Base-by-base conservation (phyloP, 371 early-diverging fungal species). In the Entomophthora muscae region DNA sequence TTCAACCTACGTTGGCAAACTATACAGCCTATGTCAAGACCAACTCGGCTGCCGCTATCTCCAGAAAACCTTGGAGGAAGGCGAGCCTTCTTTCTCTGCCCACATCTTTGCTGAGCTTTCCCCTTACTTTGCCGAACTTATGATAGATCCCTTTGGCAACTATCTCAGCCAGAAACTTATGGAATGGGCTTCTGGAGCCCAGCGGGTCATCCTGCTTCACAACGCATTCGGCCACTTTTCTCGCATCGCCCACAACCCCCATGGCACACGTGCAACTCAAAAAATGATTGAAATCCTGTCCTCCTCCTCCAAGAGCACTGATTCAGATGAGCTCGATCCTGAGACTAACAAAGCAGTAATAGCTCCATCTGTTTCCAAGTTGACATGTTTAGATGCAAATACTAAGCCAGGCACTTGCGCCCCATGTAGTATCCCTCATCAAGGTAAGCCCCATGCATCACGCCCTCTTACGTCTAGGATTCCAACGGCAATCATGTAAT, bases 401-500 rank as follows among this genome's bases (percentile, higher is more conserved):
- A 2, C 77, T 91, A 1, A 81, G 83, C 21, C 67, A 68, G 3
- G 88, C 93, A 22, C 72, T 98, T 23, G 75, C 79, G 63, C 76
- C 79, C 12, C 81, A 85, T 66, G 88, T 93, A 0, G 89, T 93
- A 3, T 74, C 84, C 5, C 70, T 97, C 59, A 90, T 97, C 66
- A 89, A 92, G 67, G 63, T 63, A 55, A 24, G 12, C 32, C n/a
- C n/a, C n/a, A n/a, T 59, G 30, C 21, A 7, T 59, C n/a, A 3
- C 12, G 2, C 7, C 22, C 21, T 12, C 55, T 52, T 22, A 53
- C 29, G 5, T 55, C 21, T 56, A 64, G 68, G 95, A 95, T 70
- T 80, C 95, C 53, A 98, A 98, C 71, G 98, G 98, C 56, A 98
- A 98, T 75, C 98, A 98, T 68, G 98, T 98, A 28, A 85, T 98